Evolutionary conservation across 306 rosid genomes (phyloP), one percentile per base, ranked within the genome.

Genomic region (Prunus campanulata): DNA sequence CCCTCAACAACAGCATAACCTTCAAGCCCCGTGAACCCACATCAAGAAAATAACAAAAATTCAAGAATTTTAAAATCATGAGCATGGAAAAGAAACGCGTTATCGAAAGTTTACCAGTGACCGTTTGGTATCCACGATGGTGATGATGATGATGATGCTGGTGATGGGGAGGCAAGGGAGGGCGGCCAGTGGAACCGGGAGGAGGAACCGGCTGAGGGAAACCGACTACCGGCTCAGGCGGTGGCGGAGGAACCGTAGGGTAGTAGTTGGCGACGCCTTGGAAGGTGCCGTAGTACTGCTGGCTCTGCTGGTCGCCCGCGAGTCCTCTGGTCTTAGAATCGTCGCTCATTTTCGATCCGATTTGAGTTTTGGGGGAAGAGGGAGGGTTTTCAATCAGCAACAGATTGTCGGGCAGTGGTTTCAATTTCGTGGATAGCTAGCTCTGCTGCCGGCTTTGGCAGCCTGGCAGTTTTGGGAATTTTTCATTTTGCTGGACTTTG

Each of bases 231-330:
- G 85, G 83, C 22, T 73, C 82, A 44, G 86, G 51, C n/a, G 76
- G 80, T 19, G 75, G 86, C 32, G 50, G 87, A 5, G 81, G 84
- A 48, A 85, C 63, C 13, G 85, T 79, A 77, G 84, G 86, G 52
- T 86, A 80, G 60, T 81, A 87, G 72, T 93, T 93, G 46, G 98
- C 88, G 4, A 93, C 97, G 71, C 97, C 97, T 78, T 93, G 98
- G 70, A 91, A 93, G 8, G 98, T 93, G 61, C 96, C 98, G 77
- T 93, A 93, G 83, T 88, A 77, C 48, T 82, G 86, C 70, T 76
- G 90, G 67, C 66, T 29, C 52, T 68, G 84, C 63, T 60, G 71
- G 25, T 89, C 88, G 75, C 54, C 42, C 74, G 49, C 10, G 18
- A 83, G 52, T 32, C 70, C 87, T 71, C 25, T 74, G 75, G 59